These are phyloP conservation scores for Fusarium denticulatum DNA, from an alignment of 2,329 filamentous ascomycete species.

Conservation along the genomic window DNA sequence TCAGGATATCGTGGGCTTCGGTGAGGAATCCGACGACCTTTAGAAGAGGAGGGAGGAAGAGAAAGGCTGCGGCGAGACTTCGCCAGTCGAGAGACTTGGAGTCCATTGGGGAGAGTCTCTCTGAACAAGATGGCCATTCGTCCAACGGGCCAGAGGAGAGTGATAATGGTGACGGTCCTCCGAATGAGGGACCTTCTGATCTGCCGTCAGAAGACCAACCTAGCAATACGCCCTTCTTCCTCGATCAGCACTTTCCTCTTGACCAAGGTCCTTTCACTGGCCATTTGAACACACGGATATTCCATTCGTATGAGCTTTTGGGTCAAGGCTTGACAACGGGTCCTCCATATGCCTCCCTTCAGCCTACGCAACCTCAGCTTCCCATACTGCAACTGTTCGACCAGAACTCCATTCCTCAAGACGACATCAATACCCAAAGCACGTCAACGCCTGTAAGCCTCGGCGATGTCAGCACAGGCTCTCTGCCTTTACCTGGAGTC, in stretches of 20 bases:
- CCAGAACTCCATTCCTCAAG: background rate
- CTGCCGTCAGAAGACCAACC: background rate
- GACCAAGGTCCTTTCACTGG: constrained; percentile 7
- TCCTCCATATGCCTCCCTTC: background rate
- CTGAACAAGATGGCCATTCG: background rate
- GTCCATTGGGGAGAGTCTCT: background rate
- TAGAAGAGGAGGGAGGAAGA: constrained; percentile 4
- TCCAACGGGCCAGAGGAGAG: background rate
- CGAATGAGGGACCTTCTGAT: background rate
- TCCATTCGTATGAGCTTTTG: constrained; percentile 33
- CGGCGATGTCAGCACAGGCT: background rate
- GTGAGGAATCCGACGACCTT: constrained; percentile 39
- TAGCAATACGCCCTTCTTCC: background rate
- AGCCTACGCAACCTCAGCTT: background rate
- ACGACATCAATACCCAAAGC: background rate
- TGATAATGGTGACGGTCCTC: background rate
- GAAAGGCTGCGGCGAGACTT: background rate
- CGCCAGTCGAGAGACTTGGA: background rate
- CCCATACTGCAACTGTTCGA: background rate
- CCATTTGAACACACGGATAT: constrained; percentile 25
- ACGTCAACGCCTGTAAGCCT: constrained; percentile 1
- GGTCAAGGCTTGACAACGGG: constrained; percentile 26
- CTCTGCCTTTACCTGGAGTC: background rate
- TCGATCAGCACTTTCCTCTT: background rate
- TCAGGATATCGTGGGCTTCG: constrained; percentile 39